phyloP scores from a whole-genome alignment of 2,329 filamentous ascomycete genomes.

The Botrytis byssoidea region DNA sequence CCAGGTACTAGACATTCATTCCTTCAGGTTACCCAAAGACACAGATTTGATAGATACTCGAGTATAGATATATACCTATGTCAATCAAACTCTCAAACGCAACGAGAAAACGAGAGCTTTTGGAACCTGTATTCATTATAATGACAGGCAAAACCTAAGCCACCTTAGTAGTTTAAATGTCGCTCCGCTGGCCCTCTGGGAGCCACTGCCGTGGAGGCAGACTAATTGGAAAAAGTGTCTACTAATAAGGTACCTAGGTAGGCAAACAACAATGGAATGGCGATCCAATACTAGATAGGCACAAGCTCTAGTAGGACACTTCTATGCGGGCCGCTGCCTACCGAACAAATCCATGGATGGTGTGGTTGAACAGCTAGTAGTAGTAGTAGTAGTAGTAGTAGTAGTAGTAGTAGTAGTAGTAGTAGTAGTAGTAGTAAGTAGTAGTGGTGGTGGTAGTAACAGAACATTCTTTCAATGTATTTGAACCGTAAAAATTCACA shows the following conservation, averaged over 20 bases:
- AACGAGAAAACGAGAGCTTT: background rate
- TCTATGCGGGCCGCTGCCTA: background rate
- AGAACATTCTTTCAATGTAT: background rate
- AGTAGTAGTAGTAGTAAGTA: background rate
- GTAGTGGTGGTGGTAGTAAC: background rate
- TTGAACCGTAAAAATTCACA: background rate
- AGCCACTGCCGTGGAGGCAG: background rate
- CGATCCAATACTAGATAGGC: background rate
- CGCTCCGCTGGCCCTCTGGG: background rate
- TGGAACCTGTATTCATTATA: background rate
- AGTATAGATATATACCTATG: background rate
- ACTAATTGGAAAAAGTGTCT: background rate
- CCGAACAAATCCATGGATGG: background rate
- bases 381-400: background rate
- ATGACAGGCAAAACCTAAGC: background rate
- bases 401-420: too few relatives aligned
- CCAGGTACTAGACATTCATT: background rate
- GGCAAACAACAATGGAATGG: background rate
- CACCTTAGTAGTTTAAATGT: background rate
- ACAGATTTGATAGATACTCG: background rate
- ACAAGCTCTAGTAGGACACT: background rate
- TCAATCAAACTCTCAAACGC: too few relatives aligned
- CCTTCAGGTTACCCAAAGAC: background rate
- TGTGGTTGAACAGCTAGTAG: background rate
- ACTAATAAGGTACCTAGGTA: background rate